Evolutionary conservation across 345 rosid species (phyloP), one percentile per base, ranked within the genome.

Genomic region (Camelina laxa): DNA sequence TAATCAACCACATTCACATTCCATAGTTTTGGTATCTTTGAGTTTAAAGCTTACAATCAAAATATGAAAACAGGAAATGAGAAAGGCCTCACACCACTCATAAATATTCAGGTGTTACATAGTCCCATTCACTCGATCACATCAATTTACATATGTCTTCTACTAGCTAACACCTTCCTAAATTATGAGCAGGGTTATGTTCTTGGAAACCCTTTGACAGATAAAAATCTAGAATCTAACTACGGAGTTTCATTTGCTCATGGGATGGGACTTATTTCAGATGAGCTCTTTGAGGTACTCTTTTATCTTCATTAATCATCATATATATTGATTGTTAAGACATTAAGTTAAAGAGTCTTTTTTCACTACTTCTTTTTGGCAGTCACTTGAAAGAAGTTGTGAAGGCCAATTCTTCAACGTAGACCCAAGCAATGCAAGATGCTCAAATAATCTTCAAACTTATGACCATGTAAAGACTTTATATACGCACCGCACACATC

Each of bases 31-130:
- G 6, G 22, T 60, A 60, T 45, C 16, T 36, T 64, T 22, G 44
- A 13, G 3, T 4, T 59, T 7, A 31, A 6, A 44, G 5, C 2
- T 51, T 35, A 48, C 60, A 67, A 61, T 48, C 55, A 60, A 54
- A 77, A 75, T 62, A 48, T 70, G 81, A 49, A 72, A 57, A 27
- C 88, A 92, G 96, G 85, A 75, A 92, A 92, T 44, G 85, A 82
- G 8, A 82, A 76, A 33, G 87, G 84, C 16, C 57, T 66, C 61
- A 47, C 66, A 65, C 92, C 92, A 38, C 16, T 61, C 11, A 74
- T 88, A 47, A 84, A 87, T 72, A 66, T 92, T 14, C 86, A 89
- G 97, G 97, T 87, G 31, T 19, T 60, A 47, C 8, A 33, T 5
- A 16, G 22, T 19, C 17, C 17, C 38, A n/a, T 6, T 59, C 3